phyloP scores from a whole-genome alignment of 768 basidiomycete genomes.

The Xanthoconium purpureum region DNA sequence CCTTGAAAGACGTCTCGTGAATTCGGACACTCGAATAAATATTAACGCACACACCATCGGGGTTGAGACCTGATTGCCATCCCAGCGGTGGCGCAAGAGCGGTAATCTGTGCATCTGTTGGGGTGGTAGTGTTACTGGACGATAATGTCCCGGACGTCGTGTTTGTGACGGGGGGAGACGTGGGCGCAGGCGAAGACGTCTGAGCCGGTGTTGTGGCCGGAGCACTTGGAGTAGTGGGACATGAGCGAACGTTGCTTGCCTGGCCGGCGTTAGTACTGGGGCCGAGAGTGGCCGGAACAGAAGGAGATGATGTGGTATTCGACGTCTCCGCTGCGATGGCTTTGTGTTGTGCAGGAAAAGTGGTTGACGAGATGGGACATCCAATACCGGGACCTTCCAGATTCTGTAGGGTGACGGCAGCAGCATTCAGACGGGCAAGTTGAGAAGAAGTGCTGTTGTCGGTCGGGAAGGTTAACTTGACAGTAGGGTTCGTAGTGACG shows the following conservation, averaged over 20 bases:
- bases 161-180: not conserved
- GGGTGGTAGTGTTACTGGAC: slow-evolving; percentile 9
- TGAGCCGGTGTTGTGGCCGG: not conserved
- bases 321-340: slow-evolving; percentile 22
- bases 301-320: not conserved
- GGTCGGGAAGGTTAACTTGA: slow-evolving; percentile 60
- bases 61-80: slow-evolving; percentile 51
- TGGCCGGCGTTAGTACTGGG: not conserved
- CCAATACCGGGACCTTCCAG: slow-evolving; percentile 63
- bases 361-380: slow-evolving; percentile 65
- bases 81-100: slow-evolving; percentile 59
- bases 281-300: not conserved
- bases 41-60: slow-evolving; percentile 44
- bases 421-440: slow-evolving; percentile 55
- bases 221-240: not conserved
- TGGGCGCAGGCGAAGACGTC: not conserved
- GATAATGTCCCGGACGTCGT: not conserved
- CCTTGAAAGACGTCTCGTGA: slow-evolving; percentile 16
- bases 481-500: slow-evolving; percentile 62
- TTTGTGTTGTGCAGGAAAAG: slow-evolving; percentile 42
- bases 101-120: slow-evolving; percentile 30
- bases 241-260: not conserved
- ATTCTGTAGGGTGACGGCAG: slow-evolving; percentile 71
- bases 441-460: slow-evolving; percentile 52
- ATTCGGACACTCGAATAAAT: not conserved